These are phyloP conservation scores for Penicillium fimorum DNA, from an alignment of 495 filamentous ascomycete genomes.

Conservation along the genomic window DNA sequence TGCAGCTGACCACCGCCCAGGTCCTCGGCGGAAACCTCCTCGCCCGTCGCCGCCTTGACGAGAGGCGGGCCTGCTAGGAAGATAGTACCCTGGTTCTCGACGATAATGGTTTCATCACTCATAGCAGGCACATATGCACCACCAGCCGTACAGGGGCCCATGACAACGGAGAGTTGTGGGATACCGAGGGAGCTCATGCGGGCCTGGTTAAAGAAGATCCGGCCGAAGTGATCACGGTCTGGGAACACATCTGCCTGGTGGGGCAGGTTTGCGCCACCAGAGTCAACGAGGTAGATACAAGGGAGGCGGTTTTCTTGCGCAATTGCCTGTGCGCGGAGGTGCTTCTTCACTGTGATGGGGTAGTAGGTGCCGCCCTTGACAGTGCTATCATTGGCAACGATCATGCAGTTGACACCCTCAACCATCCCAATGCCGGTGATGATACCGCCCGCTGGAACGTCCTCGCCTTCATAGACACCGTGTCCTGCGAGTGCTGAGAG, in stretches of 20 bases:
- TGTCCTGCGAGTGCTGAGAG: constrained; percentile 85
- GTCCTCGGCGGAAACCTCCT: constrained; percentile 89
- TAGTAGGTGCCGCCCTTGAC: constrained; percentile 99
- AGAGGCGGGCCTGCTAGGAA: constrained; percentile 94
- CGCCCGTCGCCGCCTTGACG: constrained; percentile 95
- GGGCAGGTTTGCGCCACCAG: constrained; percentile 92
- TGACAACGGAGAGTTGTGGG: constrained; percentile 91
- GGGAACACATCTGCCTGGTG: constrained; percentile 97
- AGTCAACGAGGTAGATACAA: constrained; percentile 96
- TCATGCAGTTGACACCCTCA: constrained; percentile 86
- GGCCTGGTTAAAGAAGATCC: constrained; percentile 99
- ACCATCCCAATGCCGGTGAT: constrained; percentile 91
- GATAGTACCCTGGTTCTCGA: constrained; percentile 90
- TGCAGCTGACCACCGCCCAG: constrained; percentile 93
- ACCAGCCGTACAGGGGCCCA: constrained; percentile 96
- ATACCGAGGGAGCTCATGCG: constrained; percentile 77
- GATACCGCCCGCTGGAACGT: constrained; percentile 85
- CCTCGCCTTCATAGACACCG: constrained; percentile 80
- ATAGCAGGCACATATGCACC: constrained; percentile 96
- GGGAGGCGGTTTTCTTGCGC: constrained; percentile 83
- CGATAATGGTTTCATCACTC: constrained; percentile 97
- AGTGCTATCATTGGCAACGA: constrained; percentile 96
- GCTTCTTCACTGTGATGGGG: constrained; percentile 97
- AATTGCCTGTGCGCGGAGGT: constrained; percentile 87
- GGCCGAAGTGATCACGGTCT: constrained; percentile 90